phyloP scores from a whole-genome alignment of 495 filamentous ascomycete species.

The Penicillium pancosmium region DNA sequence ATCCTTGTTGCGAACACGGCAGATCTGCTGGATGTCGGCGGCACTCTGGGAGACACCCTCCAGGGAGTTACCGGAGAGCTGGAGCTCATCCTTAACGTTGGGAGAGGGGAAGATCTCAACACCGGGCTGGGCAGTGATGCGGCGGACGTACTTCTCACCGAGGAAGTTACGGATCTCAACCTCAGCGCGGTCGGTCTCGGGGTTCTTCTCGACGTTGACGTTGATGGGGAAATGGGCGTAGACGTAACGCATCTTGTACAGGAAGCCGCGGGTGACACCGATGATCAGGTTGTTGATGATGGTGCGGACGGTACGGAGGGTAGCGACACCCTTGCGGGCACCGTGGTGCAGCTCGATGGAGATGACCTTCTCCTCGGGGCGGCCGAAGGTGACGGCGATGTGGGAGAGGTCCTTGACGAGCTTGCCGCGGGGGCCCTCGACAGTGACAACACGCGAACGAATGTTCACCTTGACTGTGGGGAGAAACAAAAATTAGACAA shows the following conservation, averaged over 20 bases:
- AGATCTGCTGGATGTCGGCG: constrained; percentile 99
- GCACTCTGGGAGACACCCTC: constrained; percentile 97
- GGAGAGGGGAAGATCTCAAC: constrained; percentile 87
- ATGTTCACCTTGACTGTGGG: constrained; percentile 87
- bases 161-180: constrained; percentile 99
- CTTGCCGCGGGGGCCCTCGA: constrained; percentile 95
- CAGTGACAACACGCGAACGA: constrained; percentile 92
- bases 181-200: constrained; percentile 81
- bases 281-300: constrained; percentile 98
- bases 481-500: constrained; percentile 31
- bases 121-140: constrained; percentile 82
- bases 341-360: constrained; percentile 98
- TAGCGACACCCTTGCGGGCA: constrained; percentile 93
- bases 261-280: constrained; percentile 97
- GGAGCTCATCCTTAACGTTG: constrained; percentile 95
- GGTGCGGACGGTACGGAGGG: constrained; percentile 95
- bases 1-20: constrained; percentile 99
- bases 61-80: constrained; percentile 89
- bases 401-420: constrained; percentile 95
- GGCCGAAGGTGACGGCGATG: constrained; percentile 91
- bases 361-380: constrained; percentile 79
- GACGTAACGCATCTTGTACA: constrained; percentile 99
- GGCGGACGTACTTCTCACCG: constrained; percentile 98
- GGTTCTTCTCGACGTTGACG: constrained; percentile 97
- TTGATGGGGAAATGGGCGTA: constrained; percentile 99